Percentiles rank a stretch among this genome's conserved stretches.
Evolutionary conservation across 768 basidiomycete species (phyloP).

Genomic region (Dacryopinax primogenitus): DNA sequence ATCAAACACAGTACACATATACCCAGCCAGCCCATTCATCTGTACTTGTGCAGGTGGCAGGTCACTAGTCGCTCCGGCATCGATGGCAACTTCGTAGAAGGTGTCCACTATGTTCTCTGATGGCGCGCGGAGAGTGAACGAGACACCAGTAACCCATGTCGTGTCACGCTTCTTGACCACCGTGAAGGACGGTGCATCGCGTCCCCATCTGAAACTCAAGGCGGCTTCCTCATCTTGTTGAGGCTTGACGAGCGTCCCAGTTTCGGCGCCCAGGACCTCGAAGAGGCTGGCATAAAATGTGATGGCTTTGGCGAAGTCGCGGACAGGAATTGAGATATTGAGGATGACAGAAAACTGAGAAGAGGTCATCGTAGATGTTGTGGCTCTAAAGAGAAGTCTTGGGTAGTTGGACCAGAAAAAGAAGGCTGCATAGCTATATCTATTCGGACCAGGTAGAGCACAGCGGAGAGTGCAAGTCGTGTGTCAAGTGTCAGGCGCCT

Average conservation of each 20-base stretch:
- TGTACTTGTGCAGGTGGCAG: not conserved
- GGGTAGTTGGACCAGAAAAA: too few species aligned
- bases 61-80: not conserved
- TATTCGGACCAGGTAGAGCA: not conserved
- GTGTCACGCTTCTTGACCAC: not conserved
- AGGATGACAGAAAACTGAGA: not conserved
- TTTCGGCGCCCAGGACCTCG: not conserved
- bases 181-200: not conserved
- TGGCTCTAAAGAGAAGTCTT: not conserved
- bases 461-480: not conserved
- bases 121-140: not conserved
- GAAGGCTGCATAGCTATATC: not conserved
- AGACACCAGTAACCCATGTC: not conserved
- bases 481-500: not conserved
- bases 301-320: slow-evolving; percentile 8
- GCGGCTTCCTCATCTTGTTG: slow-evolving; percentile 1
- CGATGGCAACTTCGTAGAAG: not conserved
- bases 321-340: slow-evolving; percentile 4
- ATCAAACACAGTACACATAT: not conserved
- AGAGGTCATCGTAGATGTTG: not conserved
- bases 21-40: not conserved
- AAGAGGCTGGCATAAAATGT: not conserved
- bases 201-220: not conserved
- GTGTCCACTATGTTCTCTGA: not conserved
- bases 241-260: not conserved